These are phyloP conservation scores for Entonaema liquescens DNA, from an alignment of 495 filamentous ascomycete genomes.

Conservation along the genomic window DNA sequence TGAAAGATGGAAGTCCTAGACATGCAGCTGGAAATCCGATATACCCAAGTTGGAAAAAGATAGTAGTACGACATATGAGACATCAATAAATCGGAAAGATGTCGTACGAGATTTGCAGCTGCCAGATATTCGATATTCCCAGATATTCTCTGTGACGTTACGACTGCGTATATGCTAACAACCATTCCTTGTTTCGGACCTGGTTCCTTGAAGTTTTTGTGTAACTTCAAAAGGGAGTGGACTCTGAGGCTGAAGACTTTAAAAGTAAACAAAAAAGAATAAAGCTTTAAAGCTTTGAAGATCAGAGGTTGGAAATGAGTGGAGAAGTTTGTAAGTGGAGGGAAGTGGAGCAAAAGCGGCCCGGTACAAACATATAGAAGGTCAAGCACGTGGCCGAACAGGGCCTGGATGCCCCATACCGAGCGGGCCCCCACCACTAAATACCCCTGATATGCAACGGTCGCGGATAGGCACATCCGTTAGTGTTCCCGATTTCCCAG, in stretches of 20 bases:
- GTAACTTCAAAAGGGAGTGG: neutral
- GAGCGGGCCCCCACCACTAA: neutral
- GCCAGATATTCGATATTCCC: conserved; percentile 26
- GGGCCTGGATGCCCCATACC: conserved; percentile 17
- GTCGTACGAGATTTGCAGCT: conserved; percentile 43
- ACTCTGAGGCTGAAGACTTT: neutral
- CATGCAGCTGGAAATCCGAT: conserved; percentile 16
- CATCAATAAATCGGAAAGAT: conserved; percentile 31
- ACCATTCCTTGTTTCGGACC: neutral
- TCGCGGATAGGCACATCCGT: conserved; percentile 32
- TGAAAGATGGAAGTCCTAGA: conserved; percentile 10
- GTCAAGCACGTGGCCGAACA: conserved; percentile 33
- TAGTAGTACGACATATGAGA: conserved; percentile 32
- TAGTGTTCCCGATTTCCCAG: conserved; percentile 28
- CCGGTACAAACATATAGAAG: neutral
- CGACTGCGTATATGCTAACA: neutral
- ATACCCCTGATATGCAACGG: conserved; percentile 16
- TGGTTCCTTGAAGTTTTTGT: neutral
- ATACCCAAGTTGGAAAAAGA: neutral
- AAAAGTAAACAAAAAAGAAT: neutral
- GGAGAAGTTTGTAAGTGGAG: neutral
- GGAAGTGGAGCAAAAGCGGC: conserved; percentile 5
- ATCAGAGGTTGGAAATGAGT: neutral
- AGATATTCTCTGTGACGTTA: neutral
- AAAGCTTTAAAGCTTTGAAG: neutral